These are phyloP conservation scores for Rostrohypoxylon terebratum DNA, from an alignment of 495 filamentous ascomycete species.

Conservation along the genomic window DNA sequence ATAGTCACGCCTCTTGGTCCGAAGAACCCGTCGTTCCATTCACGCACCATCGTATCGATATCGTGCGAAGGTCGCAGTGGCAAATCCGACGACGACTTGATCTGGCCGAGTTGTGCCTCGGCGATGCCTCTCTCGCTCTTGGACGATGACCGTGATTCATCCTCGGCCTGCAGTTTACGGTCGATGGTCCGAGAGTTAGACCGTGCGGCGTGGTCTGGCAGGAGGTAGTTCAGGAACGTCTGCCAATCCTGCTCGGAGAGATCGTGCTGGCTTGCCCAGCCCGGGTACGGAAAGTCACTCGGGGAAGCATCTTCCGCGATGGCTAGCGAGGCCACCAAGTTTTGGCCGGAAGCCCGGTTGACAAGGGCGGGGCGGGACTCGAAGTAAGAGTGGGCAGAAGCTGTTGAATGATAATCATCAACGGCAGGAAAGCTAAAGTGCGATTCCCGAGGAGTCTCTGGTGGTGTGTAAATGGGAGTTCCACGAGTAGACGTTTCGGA, in stretches of 20 bases:
- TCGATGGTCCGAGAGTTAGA: constrained; percentile 52
- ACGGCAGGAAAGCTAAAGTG: constrained; percentile 47
- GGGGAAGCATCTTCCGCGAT: constrained; percentile 42
- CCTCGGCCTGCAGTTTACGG: constrained; percentile 52
- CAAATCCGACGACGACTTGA: constrained; percentile 33
- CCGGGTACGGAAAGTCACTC: constrained; percentile 52
- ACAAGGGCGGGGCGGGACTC: constrained; percentile 50
- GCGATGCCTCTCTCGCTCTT: constrained; percentile 40
- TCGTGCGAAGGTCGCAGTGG: constrained; percentile 22
- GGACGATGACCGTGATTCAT: constrained; percentile 40
- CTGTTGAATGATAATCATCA: constrained; percentile 43
- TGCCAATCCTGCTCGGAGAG: constrained; percentile 60
- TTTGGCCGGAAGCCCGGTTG: constrained; percentile 12
- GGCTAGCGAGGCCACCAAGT: constrained; percentile 41
- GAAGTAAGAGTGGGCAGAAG: constrained; percentile 56
- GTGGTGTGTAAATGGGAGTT: constrained; percentile 61
- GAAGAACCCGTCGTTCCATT: constrained; percentile 67
- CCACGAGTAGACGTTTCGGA: constrained; percentile 54
- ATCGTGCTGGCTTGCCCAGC: constrained; percentile 49
- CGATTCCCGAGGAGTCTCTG: constrained; percentile 54
- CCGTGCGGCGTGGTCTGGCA: constrained; percentile 49
- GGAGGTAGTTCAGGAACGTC: constrained; percentile 61
- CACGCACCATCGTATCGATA: constrained; percentile 53
- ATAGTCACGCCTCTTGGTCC: constrained; percentile 52
- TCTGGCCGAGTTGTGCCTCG: constrained; percentile 53